These are phyloP conservation scores for Trichothecium roseum DNA, from an alignment of 2,329 filamentous ascomycete genomes.

Conservation along the genomic window DNA sequence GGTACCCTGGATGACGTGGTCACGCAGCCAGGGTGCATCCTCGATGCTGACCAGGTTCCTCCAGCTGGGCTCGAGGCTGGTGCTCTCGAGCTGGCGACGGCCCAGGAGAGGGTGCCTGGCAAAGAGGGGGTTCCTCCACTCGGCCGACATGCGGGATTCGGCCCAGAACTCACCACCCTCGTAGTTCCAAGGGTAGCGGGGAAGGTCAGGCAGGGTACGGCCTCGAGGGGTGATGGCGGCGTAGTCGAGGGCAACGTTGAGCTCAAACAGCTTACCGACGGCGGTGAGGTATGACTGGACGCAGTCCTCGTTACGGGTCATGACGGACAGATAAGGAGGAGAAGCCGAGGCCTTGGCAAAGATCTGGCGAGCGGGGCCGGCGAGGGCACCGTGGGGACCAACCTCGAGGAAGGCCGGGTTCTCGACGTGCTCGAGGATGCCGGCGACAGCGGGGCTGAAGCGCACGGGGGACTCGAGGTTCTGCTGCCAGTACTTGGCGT, in stretches of 20 bases:
- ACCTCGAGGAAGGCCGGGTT: constrained; percentile 12
- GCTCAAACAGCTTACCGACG: not conserved
- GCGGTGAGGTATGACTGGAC: not conserved
- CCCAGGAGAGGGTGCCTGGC: constrained; percentile 35
- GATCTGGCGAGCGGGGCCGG: constrained; percentile 9
- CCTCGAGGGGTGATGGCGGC: not conserved
- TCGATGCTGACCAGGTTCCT: constrained; percentile 3
- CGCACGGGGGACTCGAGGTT: constrained; percentile 9
- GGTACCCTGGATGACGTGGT: constrained; percentile 31
- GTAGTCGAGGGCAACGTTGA: constrained; percentile 2
- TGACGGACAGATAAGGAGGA: not conserved
- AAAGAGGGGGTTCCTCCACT: constrained; percentile 26
- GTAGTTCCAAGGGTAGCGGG: constrained; percentile 21
- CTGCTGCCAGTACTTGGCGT: constrained; percentile 7
- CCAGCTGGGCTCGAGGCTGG: constrained; percentile 2
- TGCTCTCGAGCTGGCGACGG: constrained; percentile 20
- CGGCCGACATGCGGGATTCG: constrained; percentile 6
- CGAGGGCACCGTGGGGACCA: constrained; percentile 8
- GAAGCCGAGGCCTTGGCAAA: not conserved
- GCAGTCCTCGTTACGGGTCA: not conserved
- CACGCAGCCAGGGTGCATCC: constrained; percentile 26
- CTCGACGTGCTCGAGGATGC: constrained; percentile 7
- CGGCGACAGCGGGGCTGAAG: constrained; percentile 5
- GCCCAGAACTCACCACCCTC: not conserved
- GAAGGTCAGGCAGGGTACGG: constrained; percentile 23